Conservation (phyloP, 371 early-diverging fungal genomes). For the Actinomortierella wolfii region DNA sequence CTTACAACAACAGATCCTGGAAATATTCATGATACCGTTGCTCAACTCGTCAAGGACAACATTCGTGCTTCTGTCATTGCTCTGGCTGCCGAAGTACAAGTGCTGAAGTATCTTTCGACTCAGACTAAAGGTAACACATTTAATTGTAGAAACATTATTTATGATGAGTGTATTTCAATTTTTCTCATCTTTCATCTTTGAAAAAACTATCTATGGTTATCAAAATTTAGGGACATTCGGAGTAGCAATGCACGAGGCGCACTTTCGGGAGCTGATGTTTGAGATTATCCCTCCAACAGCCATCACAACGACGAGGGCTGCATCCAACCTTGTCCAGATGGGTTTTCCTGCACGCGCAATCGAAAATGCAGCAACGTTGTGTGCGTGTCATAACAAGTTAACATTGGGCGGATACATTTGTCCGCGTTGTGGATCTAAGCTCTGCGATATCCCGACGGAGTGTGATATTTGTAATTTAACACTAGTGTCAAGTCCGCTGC, state of each 20-base stretch:
- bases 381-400: slow-evolving; percentile 86
- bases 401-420: slow-evolving; percentile 84
- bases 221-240: slow-evolving; percentile 69
- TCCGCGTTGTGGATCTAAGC: slow-evolving; percentile 82
- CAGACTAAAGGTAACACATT: slow-evolving; percentile 72
- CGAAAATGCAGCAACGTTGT: slow-evolving; percentile 70
- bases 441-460: slow-evolving; percentile 92
- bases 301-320: slow-evolving; percentile 56
- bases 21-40: slow-evolving; percentile 83
- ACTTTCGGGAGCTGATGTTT: slow-evolving; percentile 78
- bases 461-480: slow-evolving; percentile 94
- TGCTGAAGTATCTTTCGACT: slow-evolving; percentile 74
- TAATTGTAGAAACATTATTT: not conserved
- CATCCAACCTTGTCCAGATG: slow-evolving; percentile 83
- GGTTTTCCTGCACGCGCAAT: slow-evolving; percentile 82
- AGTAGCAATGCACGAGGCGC: slow-evolving; percentile 85
- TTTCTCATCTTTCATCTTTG: not conserved
- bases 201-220: no score
- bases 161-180: not conserved
- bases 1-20: slow-evolving; percentile 93
- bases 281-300: slow-evolving; percentile 87
- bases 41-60: slow-evolving; percentile 63
- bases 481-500: slow-evolving; percentile 88
- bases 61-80: slow-evolving; percentile 88
- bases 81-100: slow-evolving; percentile 88